Conservation (phyloP, 2,329 filamentous ascomycete genomes). For the Coniochaeta sp. region DNA sequence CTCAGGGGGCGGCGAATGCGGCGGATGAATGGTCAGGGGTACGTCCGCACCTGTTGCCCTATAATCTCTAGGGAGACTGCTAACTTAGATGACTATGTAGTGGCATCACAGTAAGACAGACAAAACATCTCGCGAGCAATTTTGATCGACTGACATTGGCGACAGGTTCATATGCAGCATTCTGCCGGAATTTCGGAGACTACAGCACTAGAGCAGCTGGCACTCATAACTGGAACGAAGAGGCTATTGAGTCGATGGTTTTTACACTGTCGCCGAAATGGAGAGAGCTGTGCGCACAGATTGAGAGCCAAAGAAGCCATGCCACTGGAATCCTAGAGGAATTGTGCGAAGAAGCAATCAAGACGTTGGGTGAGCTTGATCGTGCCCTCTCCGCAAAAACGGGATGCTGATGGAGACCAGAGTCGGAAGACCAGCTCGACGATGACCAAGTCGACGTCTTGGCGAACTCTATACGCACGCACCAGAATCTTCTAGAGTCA, state of each 20-base stretch:
- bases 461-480: constrained; percentile 11
- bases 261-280: constrained; percentile 24
- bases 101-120: constrained; percentile 17
- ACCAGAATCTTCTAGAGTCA: constrained; percentile 17
- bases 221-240: constrained; percentile 34
- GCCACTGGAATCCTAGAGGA: background rate
- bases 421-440: constrained; percentile 7
- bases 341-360: background rate
- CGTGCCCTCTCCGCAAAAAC: background rate
- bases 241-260: constrained; percentile 29
- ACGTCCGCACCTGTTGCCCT: constrained; percentile 14
- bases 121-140: background rate
- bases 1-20: constrained; percentile 15
- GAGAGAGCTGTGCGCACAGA: constrained; percentile 13
- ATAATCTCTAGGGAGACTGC: background rate
- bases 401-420: background rate
- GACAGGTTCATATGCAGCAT: constrained; percentile 29
- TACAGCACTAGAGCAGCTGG: constrained; percentile 20
- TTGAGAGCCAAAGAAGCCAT: constrained; percentile 9
- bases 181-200: constrained; percentile 31
- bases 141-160: background rate
- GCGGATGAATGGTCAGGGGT: constrained; percentile 24
- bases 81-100: constrained; percentile 8
- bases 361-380: background rate
- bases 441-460: background rate